Evolutionary conservation across 192 early-diverging fungal genomes (phyloP).

Genomic region (Pilaira anomala): DNA sequence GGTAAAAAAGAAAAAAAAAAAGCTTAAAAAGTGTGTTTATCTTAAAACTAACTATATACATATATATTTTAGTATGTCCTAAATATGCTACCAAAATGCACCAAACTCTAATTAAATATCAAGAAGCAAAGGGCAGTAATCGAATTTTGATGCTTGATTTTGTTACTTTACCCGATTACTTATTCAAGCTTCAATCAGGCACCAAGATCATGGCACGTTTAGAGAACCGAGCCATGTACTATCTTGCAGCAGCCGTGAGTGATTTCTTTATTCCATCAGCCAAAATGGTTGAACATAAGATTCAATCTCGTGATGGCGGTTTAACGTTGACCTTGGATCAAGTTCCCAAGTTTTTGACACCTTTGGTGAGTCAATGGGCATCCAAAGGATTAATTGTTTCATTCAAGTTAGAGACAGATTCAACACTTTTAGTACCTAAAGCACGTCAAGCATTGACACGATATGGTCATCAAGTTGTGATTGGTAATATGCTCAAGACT

Average conservation of each 20-base stretch:
- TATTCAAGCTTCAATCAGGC: conserved; percentile 81
- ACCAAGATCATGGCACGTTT: conserved; percentile 66
- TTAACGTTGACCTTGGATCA: conserved; percentile 88
- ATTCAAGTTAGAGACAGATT: conserved; percentile 94
- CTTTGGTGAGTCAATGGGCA: conserved; percentile 93
- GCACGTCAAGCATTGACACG: conserved; percentile 69
- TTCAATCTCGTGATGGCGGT: conserved; percentile 87
- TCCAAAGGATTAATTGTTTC: conserved; percentile 89
- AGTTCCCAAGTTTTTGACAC: conserved; percentile 94
- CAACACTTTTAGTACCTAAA: conserved; percentile 74
- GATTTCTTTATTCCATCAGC: conserved; percentile 97
- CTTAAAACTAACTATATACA: not conserved
- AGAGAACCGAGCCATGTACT: conserved; percentile 80
- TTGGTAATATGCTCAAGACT: conserved; percentile 89
- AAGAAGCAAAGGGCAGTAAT: conserved; percentile 52
- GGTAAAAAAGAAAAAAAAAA: conserved; percentile 35
- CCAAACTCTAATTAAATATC: conserved; percentile 44
- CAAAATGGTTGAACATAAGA: conserved; percentile 96
- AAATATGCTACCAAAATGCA: conserved; percentile 69
- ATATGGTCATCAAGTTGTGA: conserved; percentile 97
- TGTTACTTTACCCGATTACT: conserved; percentile 88
- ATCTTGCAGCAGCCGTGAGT: conserved; percentile 95
- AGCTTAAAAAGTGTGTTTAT: not conserved
- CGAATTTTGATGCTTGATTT: conserved; percentile 82
- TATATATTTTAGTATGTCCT: conserved; percentile 50